These are phyloP conservation scores for Nitzschia sp. DNA, from an alignment of 108 stramenopile genomes.

Conservation along the genomic window DNA sequence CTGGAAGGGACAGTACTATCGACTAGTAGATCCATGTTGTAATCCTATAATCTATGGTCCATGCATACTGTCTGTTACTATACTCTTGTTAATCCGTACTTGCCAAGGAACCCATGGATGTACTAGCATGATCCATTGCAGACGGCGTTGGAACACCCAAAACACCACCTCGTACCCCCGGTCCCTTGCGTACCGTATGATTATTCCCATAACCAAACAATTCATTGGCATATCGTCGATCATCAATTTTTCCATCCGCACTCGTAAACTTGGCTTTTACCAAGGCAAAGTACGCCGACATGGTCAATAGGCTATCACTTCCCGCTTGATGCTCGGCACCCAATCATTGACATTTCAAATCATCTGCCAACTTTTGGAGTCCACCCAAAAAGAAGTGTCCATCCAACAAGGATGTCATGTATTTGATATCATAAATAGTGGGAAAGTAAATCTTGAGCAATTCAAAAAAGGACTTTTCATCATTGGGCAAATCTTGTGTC, in stretches of 20 bases:
- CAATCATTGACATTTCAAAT: constrained; percentile 90
- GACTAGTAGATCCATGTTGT: too few relatives aligned
- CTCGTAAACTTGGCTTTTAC: constrained; percentile 72
- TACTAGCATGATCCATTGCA: neutral
- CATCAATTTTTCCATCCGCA: constrained; percentile 57
- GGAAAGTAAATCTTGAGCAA: constrained; percentile 96
- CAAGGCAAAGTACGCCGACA: constrained; percentile 93
- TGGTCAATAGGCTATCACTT: constrained; percentile 93
- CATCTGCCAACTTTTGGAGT: constrained; percentile 91
- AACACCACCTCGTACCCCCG: constrained; percentile 11
- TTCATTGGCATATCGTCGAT: constrained; percentile 87
- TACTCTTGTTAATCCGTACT: neutral
- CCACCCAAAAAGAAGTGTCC: constrained; percentile 91
- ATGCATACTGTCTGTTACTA: too few relatives aligned
- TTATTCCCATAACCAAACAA: constrained; percentile 89
- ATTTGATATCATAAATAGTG: constrained; percentile 97
- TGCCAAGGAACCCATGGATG: neutral
- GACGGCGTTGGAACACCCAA: too few relatives aligned
- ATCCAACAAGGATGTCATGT: constrained; percentile 91
- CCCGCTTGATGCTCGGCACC: constrained; percentile 99
- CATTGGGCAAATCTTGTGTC: constrained; percentile 70
- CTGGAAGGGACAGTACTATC: too few relatives aligned
- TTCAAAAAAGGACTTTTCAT: constrained; percentile 93
- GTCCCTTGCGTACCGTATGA: constrained; percentile 85
- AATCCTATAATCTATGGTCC: too few relatives aligned